A percentile compares a stretch with the other conserved stretches of the same genome.
These are phyloP conservation scores for Nicotiana undulata DNA, from an alignment of 257 asterid genomes.

Conservation along the genomic window DNA sequence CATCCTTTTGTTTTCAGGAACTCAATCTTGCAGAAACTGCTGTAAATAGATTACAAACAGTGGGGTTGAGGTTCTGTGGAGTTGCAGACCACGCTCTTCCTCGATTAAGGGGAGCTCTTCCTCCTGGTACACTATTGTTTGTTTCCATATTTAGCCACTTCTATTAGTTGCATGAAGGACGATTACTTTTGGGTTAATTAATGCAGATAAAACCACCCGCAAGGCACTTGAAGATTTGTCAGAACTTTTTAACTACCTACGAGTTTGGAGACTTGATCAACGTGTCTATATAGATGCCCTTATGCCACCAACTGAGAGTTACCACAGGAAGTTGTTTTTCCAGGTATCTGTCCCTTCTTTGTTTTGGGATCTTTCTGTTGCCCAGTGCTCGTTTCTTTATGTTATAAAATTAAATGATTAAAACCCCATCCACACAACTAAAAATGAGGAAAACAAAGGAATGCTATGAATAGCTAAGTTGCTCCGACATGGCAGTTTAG, in stretches of 20 bases:
- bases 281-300: conserved; percentile 72
- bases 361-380: neutral
- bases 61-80: conserved; percentile 94
- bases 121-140: conserved; percentile 55
- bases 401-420: neutral
- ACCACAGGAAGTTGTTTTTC: conserved; percentile 77
- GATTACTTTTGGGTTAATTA: conserved; percentile 11
- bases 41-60: conserved; percentile 88
- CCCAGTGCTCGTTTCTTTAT: neutral
- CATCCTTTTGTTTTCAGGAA: conserved; percentile 46
- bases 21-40: conserved; percentile 81
- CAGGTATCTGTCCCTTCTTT: conserved; percentile 46
- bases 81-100: conserved; percentile 87
- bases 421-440: neutral
- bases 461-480: no score
- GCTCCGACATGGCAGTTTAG: no score
- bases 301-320: conserved; percentile 88
- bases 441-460: neutral
- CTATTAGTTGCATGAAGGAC: conserved; percentile 8
- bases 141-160: neutral
- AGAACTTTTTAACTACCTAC: conserved; percentile 67
- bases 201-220: conserved; percentile 74
- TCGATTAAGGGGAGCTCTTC: conserved; percentile 95
- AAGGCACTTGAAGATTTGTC: conserved; percentile 92
- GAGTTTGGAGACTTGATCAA: conserved; percentile 71